Evolutionary conservation across 1,284 basidiomycete genomes (phyloP).

Genomic region (Erythrobasidium hasegawianum): DNA sequence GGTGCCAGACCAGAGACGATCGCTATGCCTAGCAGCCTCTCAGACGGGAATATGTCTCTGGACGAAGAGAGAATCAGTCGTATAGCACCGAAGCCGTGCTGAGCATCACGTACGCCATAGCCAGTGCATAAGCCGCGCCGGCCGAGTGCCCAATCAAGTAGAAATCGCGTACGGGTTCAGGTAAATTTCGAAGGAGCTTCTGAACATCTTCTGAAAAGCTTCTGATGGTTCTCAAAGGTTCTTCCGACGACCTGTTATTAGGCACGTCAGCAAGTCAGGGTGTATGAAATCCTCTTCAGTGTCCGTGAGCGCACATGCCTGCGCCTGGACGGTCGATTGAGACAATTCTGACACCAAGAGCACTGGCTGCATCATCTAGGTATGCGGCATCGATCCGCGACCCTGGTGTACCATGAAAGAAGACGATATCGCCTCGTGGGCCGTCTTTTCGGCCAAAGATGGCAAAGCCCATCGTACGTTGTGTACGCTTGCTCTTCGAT

Average conservation of each 20-base stretch:
- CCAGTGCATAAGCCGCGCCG: background rate
- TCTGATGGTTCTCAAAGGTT: background rate
- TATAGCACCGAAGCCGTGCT: too few species aligned
- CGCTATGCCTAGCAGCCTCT: background rate
- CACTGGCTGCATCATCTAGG: background rate
- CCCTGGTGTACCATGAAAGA: background rate
- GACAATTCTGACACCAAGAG: background rate
- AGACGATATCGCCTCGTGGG: background rate
- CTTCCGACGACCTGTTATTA: background rate
- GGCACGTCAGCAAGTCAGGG: too few species aligned
- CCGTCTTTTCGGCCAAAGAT: background rate
- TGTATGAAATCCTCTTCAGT: too few species aligned
- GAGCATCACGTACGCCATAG: background rate
- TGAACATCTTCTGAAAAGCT: background rate
- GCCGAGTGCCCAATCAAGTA: background rate
- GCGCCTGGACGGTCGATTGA: background rate
- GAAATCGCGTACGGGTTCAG: background rate
- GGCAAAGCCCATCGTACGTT: background rate
- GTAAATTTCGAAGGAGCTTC: background rate
- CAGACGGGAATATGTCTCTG: background rate
- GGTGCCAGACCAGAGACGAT: background rate
- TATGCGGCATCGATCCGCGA: background rate
- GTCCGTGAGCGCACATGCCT: background rate
- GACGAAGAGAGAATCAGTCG: too few species aligned
- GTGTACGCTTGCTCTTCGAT: too few species aligned